Percentiles rank a stretch among this genome's conserved stretches.
Conservation (phyloP, 1,284 basidiomycete genomes). For the Takashimella tepidaria region DNA sequence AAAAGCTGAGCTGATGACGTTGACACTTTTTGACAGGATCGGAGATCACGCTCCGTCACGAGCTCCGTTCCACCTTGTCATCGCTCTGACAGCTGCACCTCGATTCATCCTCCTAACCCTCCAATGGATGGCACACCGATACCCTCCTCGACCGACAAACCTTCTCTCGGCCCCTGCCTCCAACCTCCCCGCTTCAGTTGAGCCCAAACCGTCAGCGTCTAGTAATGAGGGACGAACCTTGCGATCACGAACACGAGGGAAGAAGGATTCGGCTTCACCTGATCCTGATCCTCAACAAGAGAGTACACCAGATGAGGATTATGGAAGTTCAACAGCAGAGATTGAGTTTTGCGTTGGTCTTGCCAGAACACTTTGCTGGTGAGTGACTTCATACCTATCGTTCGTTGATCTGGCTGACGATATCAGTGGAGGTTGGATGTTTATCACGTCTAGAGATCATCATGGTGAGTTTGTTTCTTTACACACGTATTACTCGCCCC, state of each 20-base stretch:
- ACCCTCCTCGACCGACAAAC: conserved; percentile 6
- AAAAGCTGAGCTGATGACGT: background rate
- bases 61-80: conserved; percentile 83
- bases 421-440: conserved; percentile 71
- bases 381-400: conserved; percentile 4
- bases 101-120: conserved; percentile 71
- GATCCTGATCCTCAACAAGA: too few relatives aligned
- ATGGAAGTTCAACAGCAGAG: conserved; percentile 47
- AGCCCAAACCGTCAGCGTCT: too few relatives aligned
- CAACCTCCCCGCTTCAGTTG: background rate
- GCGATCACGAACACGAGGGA: background rate
- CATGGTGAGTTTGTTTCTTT: conserved; percentile 28
- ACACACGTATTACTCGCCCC: background rate
- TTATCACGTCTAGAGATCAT: conserved; percentile 59
- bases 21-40: conserved; percentile 48
- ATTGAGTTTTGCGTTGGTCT: conserved; percentile 63
- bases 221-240: background rate
- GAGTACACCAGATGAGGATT: background rate
- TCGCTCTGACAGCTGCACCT: conserved; percentile 79
- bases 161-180: background rate
- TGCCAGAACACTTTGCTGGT: conserved; percentile 71
- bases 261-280: too few relatives aligned
- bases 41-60: conserved; percentile 90
- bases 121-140: conserved; percentile 60
- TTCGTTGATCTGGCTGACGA: conserved; percentile 11